These are phyloP conservation scores for Aspergillus tamarii DNA, from an alignment of 2,329 filamentous ascomycete species.

Conservation along the genomic window DNA sequence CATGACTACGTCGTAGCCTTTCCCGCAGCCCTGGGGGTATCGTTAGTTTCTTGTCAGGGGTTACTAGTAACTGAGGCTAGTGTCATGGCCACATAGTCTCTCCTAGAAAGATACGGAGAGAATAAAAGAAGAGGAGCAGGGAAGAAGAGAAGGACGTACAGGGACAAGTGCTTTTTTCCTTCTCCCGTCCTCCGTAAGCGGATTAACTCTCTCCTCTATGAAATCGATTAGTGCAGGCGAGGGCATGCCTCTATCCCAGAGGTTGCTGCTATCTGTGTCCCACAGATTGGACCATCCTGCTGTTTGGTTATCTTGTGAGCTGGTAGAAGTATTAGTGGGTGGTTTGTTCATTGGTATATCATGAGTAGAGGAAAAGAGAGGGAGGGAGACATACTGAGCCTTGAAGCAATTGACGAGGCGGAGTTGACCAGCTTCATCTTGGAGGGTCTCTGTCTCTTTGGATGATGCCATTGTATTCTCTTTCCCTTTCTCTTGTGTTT, in stretches of 20 bases:
- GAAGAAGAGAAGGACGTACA: conserved; percentile 10
- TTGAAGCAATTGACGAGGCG: conserved; percentile 7
- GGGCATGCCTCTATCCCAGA: conserved; percentile 34
- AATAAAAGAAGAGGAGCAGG: neutral
- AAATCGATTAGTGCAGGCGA: conserved; percentile 34
- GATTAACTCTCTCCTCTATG: conserved; percentile 27
- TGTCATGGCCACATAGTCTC: neutral
- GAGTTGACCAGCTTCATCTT: neutral
- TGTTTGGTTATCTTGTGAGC: conserved; percentile 1
- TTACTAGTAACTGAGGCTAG: neutral
- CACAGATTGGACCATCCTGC: conserved; percentile 25
- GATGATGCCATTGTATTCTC: neutral
- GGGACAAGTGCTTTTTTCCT: conserved; percentile 31
- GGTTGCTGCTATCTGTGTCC: conserved; percentile 24
- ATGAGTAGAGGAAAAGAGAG: neutral
- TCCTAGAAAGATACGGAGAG: neutral
- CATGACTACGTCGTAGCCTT: conserved; percentile 38
- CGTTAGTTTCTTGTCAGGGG: neutral
- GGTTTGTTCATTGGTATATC: too few relatives aligned
- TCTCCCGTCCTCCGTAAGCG: conserved; percentile 21
- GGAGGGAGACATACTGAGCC: neutral
- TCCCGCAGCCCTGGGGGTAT: conserved; percentile 29
- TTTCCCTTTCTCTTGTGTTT: neutral
- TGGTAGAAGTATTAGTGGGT: neutral
- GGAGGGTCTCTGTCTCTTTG: neutral